Base-by-base conservation (phyloP, 805 yeast species). In the Wickerhamomyces chambardii region DNA sequence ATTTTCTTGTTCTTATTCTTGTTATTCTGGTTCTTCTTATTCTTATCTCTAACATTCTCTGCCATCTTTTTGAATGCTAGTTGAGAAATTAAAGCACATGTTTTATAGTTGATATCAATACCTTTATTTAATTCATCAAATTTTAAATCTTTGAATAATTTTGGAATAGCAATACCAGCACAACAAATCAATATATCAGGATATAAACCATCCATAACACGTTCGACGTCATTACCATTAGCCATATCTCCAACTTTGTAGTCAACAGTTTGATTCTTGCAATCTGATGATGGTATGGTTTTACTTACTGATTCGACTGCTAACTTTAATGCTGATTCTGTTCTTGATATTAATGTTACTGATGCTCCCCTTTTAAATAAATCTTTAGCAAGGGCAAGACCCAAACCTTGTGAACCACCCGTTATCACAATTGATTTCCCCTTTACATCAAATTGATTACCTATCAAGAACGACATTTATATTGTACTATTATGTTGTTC, bases 361-460 rank as follows among this genome's bases (percentile, higher is more conserved):
- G 73, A 68, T 27, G 87, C 82, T 4, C 80, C 78, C 15, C 52
- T 46, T 2, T 64, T 40, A 37, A 68, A 73, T 31, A 79, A 61
- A 36, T 70, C 65, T 29, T 63, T 61, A 0, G 95, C 95, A 37
- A 90, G 56, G 28, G 81, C 84, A 4, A 77, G 77, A 0, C 98
- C 98, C 1, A 90, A 63, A 0, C 98, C 98, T 51, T 90, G 98
- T 0, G 96, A 86, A 0, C 86, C 97, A 4, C 98, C 98, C 0
- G 95, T 74, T n/a, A 90, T 68, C 15, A 90, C 68, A 3, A 81
- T 14, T 11, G 7, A 11, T 14, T 24, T 24, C 5, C 27, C 27
- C 2, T 24, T 24, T 14, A 24, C 30, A 29, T 18, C 22, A 14
- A 29, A 26, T 18, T 24, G 7, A 11, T 11, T 3, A 12, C 27